Base-by-base conservation (phyloP, 495 filamentous ascomycete genomes). In the Gamarada debralockiae region DNA sequence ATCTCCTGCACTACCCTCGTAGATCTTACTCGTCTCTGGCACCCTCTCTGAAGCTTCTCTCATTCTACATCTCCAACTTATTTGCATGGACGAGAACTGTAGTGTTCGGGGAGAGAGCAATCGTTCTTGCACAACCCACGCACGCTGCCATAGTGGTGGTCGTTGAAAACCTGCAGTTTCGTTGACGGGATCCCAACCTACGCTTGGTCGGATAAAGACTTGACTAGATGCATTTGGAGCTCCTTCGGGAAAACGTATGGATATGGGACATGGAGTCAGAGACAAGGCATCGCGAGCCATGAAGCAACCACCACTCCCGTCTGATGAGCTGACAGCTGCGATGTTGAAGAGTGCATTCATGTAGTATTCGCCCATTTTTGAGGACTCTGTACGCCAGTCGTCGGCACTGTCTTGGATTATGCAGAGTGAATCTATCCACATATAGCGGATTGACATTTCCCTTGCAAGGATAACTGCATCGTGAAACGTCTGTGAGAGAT, bases 361-460 rank as follows among this genome's bases (percentile, higher is more conserved):
- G 18, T 48, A 48, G 18, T 8, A 6, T 9, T 33, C 49, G 3
- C 59, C 22, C 61, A 63, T 63, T 24, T 25, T 39, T 10, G 36
- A 21, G 31, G 54, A 23, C 21, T 63, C 61, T 17, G 22, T n/a
- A 34, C 12, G 9, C 59, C 59, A 61, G 44, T 64, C 59, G 14
- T 58, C 55, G 7, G 9, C 10, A 6, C 61, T 53, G 33, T 69
- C 65, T 45, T 67, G 65, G 36, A n/a, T n/a, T n/a, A n/a, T n/a
- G n/a, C n/a, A n/a, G n/a, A n/a, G n/a, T n/a, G n/a, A n/a, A n/a
- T n/a, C 62, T 12, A 62, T 50, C 62, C 62, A 65, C n/a, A 65
- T 34, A 46, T 59, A 58, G 10, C 34, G 53, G 15, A 65, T 36
- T 14, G 17, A 24, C 5, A 65, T 45, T 10, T 40, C 25, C 3